A percentile compares a stretch with the other conserved stretches of the same genome.
Conservation (phyloP, 2,329 filamentous ascomycete species). For the Colletotrichum sp. region DNA sequence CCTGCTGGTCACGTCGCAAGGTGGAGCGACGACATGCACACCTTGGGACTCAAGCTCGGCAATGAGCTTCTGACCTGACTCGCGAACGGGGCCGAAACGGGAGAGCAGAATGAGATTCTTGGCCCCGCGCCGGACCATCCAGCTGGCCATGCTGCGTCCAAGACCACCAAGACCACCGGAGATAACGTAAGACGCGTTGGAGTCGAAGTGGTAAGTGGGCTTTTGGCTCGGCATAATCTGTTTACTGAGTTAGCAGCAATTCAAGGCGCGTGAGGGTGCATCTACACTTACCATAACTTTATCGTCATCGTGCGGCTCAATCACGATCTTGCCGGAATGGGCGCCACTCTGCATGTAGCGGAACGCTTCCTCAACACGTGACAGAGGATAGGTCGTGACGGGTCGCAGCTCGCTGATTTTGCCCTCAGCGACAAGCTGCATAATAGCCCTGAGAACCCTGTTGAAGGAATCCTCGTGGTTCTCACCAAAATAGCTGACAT, state of each 20-base stretch:
- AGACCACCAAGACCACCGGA: slow-evolving; percentile 27
- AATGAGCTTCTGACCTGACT: slow-evolving; percentile 16
- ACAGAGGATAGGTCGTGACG: slow-evolving; percentile 26
- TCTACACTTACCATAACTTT: neutral
- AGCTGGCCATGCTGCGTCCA: slow-evolving; percentile 21
- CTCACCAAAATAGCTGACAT: slow-evolving; percentile 31
- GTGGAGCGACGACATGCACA: neutral
- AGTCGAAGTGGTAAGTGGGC: neutral
- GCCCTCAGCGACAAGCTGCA: neutral
- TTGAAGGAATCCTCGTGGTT: neutral
- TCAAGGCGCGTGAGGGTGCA: neutral
- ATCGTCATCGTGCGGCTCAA: slow-evolving; percentile 4
- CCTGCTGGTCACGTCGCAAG: neutral
- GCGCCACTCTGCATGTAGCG: slow-evolving; percentile 37
- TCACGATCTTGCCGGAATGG: slow-evolving; percentile 41
- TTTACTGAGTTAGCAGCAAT: neutral
- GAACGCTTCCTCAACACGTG: slow-evolving; percentile 33
- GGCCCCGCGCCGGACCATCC: slow-evolving; percentile 28
- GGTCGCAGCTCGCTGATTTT: slow-evolving; percentile 12
- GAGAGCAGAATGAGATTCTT: slow-evolving; percentile 31
- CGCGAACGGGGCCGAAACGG: slow-evolving; percentile 23
- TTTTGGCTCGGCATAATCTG: neutral
- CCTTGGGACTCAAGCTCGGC: slow-evolving; percentile 17
- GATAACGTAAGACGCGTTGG: neutral
- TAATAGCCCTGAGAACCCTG: neutral